Percentiles rank a stretch among this genome's conserved stretches.
Conservation (phyloP, 306 rosid genomes). For the Begonia loranthoides region DNA sequence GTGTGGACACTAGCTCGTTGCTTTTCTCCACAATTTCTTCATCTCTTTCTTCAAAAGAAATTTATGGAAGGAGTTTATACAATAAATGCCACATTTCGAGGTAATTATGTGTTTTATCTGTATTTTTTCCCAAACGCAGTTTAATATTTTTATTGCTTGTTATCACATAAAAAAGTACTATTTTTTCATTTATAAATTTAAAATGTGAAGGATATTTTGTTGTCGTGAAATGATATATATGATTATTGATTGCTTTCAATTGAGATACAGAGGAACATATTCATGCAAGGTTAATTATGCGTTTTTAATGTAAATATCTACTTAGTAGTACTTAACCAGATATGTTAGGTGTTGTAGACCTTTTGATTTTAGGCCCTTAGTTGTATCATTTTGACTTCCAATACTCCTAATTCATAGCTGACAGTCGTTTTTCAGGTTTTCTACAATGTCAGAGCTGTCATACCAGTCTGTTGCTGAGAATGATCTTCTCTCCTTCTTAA, state of each 20-base stretch:
- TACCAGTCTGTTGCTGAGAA: conserved; percentile 22
- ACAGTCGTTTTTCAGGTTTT: conserved; percentile 48
- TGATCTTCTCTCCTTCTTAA: conserved; percentile 50
- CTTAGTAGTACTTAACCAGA: no score
- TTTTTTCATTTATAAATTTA: no score
- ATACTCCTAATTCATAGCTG: conserved; percentile 34
- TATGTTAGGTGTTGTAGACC: no score
- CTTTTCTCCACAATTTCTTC: conserved; percentile 4
- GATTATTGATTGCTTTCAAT: no score
- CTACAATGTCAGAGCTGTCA: conserved; percentile 32
- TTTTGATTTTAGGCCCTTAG: no score
- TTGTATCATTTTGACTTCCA: conserved; percentile 15
- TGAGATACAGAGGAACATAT: no score
- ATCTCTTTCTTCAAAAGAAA: conserved; percentile 12
- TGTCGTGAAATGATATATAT: no score
- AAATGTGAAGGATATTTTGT: no score
- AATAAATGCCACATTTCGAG: conserved; percentile 21
- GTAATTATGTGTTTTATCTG: conserved; percentile 14
- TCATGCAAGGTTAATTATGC: no score
- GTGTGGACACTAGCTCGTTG: no score
- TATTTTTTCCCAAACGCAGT: conserved; percentile 1
- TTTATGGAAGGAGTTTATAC: conserved; percentile 9
- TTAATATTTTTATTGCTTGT: neutral
- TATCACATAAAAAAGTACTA: no score
- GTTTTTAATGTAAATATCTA: no score